phyloP scores from a whole-genome alignment of 2,329 filamentous ascomycete species.

The Aspergillus sp. region DNA sequence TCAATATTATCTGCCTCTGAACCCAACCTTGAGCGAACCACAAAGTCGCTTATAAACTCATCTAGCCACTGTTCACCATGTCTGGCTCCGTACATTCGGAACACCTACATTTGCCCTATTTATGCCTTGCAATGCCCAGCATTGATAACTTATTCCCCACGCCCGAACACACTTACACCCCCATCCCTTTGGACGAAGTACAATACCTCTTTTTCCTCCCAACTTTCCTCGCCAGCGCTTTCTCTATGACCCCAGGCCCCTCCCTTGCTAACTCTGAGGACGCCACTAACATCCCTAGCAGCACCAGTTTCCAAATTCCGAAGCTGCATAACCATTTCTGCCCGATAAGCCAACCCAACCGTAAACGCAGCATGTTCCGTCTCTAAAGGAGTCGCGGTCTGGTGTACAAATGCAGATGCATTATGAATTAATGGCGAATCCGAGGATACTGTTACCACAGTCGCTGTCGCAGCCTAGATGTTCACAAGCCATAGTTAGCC shows the following conservation, averaged over 20 bases:
- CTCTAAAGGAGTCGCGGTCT: conserved; percentile 65
- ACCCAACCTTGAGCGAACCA: conserved; percentile 14
- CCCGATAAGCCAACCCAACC: conserved; percentile 71
- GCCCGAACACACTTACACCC: conserved; percentile 77
- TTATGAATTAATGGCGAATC: conserved; percentile 68
- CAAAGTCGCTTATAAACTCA: conserved; percentile 1
- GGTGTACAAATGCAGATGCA: conserved; percentile 32
- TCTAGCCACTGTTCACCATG: not conserved
- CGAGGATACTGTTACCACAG: conserved; percentile 68
- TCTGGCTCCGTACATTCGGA: not conserved
- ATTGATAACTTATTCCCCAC: conserved; percentile 58
- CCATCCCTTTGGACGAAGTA: conserved; percentile 82
- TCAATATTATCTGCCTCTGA: conserved; percentile 33
- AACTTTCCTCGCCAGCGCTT: conserved; percentile 24
- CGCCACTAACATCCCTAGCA: conserved; percentile 88
- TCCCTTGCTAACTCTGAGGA: conserved; percentile 71
- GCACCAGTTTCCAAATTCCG: conserved; percentile 80
- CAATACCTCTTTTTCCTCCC: conserved; percentile 68
- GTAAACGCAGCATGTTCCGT: conserved; percentile 69
- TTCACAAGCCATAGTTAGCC: conserved; percentile 7
- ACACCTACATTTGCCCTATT: not conserved
- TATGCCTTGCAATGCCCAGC: not conserved
- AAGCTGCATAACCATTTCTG: conserved; percentile 68
- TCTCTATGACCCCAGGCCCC: conserved; percentile 39
- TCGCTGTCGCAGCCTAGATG: conserved; percentile 60